Conservation (phyloP, 176 grass and related monocot genomes). For the Oryza glaberrima region DNA sequence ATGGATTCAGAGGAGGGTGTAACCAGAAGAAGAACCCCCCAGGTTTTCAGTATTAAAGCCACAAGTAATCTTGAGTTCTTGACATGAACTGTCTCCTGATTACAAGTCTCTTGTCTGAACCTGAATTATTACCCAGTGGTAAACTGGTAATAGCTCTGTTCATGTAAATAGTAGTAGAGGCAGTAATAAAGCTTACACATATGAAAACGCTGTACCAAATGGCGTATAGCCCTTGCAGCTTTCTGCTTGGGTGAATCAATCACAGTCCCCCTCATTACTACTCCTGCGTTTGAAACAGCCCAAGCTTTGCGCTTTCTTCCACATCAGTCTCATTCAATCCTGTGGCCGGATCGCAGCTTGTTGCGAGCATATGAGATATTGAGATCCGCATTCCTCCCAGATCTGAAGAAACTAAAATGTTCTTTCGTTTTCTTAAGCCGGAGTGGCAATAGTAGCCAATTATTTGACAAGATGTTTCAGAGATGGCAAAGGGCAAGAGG, state of each 20-base stretch:
- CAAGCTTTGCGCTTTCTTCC: slow-evolving; percentile 7
- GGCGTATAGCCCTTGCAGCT: slow-evolving; percentile 49
- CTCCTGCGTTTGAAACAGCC: background rate
- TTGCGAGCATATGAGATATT: background rate
- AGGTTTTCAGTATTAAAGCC: background rate
- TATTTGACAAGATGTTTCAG: slow-evolving; percentile 50
- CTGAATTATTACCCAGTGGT: slow-evolving; percentile 4
- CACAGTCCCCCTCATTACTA: slow-evolving; percentile 1
- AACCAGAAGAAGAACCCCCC: too few relatives aligned
- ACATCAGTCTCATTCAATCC: background rate
- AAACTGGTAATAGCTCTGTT: slow-evolving; percentile 15
- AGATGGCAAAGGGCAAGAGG: slow-evolving; percentile 37
- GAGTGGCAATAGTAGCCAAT: slow-evolving; percentile 38
- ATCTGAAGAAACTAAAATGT: slow-evolving; percentile 28
- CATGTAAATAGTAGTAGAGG: background rate
- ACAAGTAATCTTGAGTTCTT: background rate
- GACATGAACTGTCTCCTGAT: slow-evolving; percentile 19
- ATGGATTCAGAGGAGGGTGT: background rate
- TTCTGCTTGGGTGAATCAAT: slow-evolving; percentile 43
- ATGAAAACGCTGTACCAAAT: slow-evolving; percentile 30
- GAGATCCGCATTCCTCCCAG: slow-evolving; percentile 39
- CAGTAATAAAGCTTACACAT: slow-evolving; percentile 41
- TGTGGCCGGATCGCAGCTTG: slow-evolving; percentile 17
- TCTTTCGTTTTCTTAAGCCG: background rate
- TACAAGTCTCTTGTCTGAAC: background rate